Base-by-base conservation (phyloP, 1,284 basidiomycete genomes). In the Porphyrellus sp. region DNA sequence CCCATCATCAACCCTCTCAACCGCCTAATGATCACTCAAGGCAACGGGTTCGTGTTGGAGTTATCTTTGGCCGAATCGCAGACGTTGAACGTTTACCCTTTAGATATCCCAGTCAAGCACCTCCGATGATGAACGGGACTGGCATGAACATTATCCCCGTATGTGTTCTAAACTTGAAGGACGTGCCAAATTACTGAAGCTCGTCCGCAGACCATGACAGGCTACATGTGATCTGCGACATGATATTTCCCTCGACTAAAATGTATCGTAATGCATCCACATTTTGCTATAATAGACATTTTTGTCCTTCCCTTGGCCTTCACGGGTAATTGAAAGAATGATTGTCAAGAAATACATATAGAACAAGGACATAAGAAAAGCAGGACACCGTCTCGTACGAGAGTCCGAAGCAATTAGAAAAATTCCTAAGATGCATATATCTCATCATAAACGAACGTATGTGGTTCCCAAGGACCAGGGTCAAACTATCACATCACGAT, bases 1-100 rank as follows among this genome's bases (percentile, higher is more conserved):
- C 88, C 88, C 9, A 91, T 92, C 58, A 91, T 92, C 69, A 88
- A 89, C 69, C 90, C 90, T 37, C 78, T 82, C 38, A 77, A 70
- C 56, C 77, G 78, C 46, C 67, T 86, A 24, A 73, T 89, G 60
- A 73, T 91, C 49, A 91, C 88, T 20, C 75, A 78, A 59, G 79
- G 78, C 55, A 88, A 89, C 61, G 86, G 85, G 80, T 83, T 59
- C 49, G 65, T 63, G 27, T 40, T 39, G 34, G 5, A 38, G 27
- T 4, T 40, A 1, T 4, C n/a, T 28, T 23, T 28, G 7, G 6
- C 27, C n/a, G 27, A 30, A 39, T 34, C 41, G 30, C 24, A 20
- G 15, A 33, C 12, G 20, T 7, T 54, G 40, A 63, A 39, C 25
- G 6, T 25, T 24, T 20, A 11, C 34, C 12, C n/a, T 44, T 16